Evolutionary conservation across 2,329 filamentous ascomycete genomes (phyloP).

Genomic region (Zasmidium angulare): DNA sequence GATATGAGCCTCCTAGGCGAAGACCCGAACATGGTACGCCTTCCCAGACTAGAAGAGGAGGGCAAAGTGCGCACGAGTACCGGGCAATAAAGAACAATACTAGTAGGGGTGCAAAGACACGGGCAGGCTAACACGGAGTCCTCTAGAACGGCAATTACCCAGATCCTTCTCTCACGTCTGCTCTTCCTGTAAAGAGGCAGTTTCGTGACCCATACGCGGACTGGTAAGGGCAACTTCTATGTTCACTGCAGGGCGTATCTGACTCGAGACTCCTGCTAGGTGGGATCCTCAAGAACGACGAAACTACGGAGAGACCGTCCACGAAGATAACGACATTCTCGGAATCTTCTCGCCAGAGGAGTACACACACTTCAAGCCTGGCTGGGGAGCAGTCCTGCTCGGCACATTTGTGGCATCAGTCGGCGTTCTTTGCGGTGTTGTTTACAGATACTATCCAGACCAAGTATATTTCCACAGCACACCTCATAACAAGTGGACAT

Average conservation of each 20-base stretch:
- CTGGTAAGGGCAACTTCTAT: constrained; percentile 52
- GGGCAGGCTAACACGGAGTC: background rate
- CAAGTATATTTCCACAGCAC: constrained; percentile 26
- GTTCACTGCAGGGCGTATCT: too few species aligned
- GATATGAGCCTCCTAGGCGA: constrained; percentile 24
- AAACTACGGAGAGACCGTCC: constrained; percentile 93
- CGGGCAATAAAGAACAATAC: too few species aligned
- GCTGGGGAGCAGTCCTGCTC: constrained; percentile 65
- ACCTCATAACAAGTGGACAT: background rate
- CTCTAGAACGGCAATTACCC: constrained; percentile 77
- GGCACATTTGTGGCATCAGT: constrained; percentile 46
- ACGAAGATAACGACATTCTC: constrained; percentile 93
- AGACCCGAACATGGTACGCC: constrained; percentile 35
- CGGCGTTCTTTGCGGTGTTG: constrained; percentile 40
- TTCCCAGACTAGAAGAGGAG: background rate
- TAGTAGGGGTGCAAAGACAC: too few species aligned
- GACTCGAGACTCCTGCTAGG: constrained; percentile 1
- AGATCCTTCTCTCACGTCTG: constrained; percentile 60
- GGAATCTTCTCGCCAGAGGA: constrained; percentile 86
- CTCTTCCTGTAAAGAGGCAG: constrained; percentile 73
- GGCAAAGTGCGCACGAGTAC: background rate
- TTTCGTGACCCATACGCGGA: constrained; percentile 88
- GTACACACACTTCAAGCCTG: constrained; percentile 79
- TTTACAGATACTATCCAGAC: constrained; percentile 46
- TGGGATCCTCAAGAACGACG: constrained; percentile 97